Conservation (phyloP, 345 rosid genomes). For the Garcia nutans region DNA sequence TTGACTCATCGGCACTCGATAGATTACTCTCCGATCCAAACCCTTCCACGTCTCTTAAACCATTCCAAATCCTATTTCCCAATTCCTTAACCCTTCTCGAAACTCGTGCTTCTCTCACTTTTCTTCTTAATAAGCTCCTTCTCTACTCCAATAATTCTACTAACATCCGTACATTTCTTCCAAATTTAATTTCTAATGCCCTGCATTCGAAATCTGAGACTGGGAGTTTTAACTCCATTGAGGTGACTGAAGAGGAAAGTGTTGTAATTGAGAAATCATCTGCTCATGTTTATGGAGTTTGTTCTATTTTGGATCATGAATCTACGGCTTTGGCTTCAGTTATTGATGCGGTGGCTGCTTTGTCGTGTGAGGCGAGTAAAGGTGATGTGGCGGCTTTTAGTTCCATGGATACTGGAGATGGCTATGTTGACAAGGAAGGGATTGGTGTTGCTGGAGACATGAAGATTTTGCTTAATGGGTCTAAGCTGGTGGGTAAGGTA, state of each 20-base stretch:
- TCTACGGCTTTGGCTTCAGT: slow-evolving; percentile 46
- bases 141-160: slow-evolving; percentile 29
- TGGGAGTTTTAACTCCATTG: slow-evolving; percentile 16
- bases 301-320: slow-evolving; percentile 57
- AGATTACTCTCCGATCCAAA: slow-evolving; percentile 33
- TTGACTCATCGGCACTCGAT: slow-evolving; percentile 59
- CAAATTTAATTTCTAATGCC: slow-evolving; percentile 30
- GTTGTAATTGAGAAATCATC: slow-evolving; percentile 35
- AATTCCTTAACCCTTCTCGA: slow-evolving; percentile 38
- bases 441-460: slow-evolving; percentile 68
- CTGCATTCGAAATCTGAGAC: slow-evolving; percentile 28
- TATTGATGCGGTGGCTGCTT: slow-evolving; percentile 59
- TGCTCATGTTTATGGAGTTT: slow-evolving; percentile 43
- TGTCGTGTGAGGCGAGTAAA: slow-evolving; percentile 69
- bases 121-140: slow-evolving; percentile 65
- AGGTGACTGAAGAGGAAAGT: slow-evolving; percentile 49
- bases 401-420: slow-evolving; percentile 65
- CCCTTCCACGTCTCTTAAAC: background rate
- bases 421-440: slow-evolving; percentile 58
- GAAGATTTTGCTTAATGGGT: slow-evolving; percentile 69
- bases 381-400: slow-evolving; percentile 50
- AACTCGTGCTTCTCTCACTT: slow-evolving; percentile 45
- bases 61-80: slow-evolving; percentile 11
- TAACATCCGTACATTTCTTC: slow-evolving; percentile 39
- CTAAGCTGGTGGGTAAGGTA: slow-evolving; percentile 51